Base-by-base conservation (phyloP, 441 rosid genomes). In the Populus hybrid region DNA sequence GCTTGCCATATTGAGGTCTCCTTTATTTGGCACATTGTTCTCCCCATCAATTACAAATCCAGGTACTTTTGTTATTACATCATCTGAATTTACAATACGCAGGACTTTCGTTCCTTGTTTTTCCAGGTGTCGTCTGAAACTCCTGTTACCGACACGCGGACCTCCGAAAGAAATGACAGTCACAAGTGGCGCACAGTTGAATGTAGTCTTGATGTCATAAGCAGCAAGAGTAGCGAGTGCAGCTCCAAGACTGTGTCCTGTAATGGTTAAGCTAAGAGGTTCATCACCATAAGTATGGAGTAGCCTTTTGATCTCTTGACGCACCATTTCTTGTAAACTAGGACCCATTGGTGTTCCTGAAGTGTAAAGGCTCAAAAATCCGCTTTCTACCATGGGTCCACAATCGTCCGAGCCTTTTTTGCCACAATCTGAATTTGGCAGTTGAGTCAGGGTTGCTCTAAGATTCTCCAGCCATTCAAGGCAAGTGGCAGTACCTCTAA, bases 381-480 rank as follows among this genome's bases (percentile, higher is more conserved):
- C 98, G 14, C 90, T 88, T 78, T 92, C 94, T 8, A 90, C 97
- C 98, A 92, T 92, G 24, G 97, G 90, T 38, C 79, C 83, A 56
- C 35, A 50, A 18, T 64, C 80, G 70, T 69, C 74, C 0, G 69
- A 65, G 56, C 50, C 31, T 6, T 59, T 45, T 14, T 45, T 35
- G 45, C 53, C 70, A 6, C 18, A 78, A n/a, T 66, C 74, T 68
- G 75, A 74, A 64, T 78, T 36, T 21, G 90, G 88, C 26, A 88
- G 79, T 40, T 73, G 84, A 4, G 95, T 77, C 66, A 93, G 86
- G 33, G 89, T 86, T 73, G 94, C 98, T 21, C 96, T 91, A 24
- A 93, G 81, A 67, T 93, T 93, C 80, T 93, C 98, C 4, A 91
- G 83, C 98, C 98, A 93, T 72, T 93, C 98, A 5, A 93, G 86